Evolutionary conservation across 2,329 filamentous ascomycete species (phyloP).

Genomic region (Thielaviopsis punctulata): DNA sequence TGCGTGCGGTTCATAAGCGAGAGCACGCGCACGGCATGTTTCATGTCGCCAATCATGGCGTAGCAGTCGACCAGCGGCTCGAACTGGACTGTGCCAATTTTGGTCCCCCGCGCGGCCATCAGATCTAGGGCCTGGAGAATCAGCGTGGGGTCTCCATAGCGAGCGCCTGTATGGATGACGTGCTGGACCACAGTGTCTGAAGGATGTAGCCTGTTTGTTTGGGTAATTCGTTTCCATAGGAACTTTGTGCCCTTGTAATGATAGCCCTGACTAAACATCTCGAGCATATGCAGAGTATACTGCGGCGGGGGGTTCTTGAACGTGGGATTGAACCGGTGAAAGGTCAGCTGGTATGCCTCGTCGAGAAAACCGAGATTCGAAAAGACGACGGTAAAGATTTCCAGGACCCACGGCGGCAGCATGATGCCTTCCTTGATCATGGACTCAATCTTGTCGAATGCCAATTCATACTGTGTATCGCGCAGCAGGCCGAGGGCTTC

Average conservation of each 20-base stretch:
- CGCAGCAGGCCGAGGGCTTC: constrained; percentile 58
- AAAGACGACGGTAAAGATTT: constrained; percentile 59
- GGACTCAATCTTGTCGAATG: constrained; percentile 49
- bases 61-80: constrained; percentile 64
- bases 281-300: constrained; percentile 58
- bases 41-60: constrained; percentile 38
- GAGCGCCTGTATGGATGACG: constrained; percentile 55
- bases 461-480: constrained; percentile 70
- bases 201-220: constrained; percentile 21
- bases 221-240: constrained; percentile 54
- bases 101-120: constrained; percentile 39
- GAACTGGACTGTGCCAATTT: constrained; percentile 53
- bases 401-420: constrained; percentile 58
- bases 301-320: constrained; percentile 23
- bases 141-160: constrained; percentile 47
- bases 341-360: constrained; percentile 54
- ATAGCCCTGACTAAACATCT: constrained; percentile 47
- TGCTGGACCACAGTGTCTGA: constrained; percentile 48
- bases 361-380: constrained; percentile 57
- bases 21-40: constrained; percentile 50
- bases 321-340: constrained; percentile 28
- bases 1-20: constrained; percentile 55
- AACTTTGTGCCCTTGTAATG: constrained; percentile 48
- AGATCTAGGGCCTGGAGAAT: constrained; percentile 54
- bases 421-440: constrained; percentile 39